Percentiles rank a stretch among this genome's conserved stretches.
Evolutionary conservation across 495 filamentous ascomycete species (phyloP).

Genomic region (Hyaloscypha finlandica): DNA sequence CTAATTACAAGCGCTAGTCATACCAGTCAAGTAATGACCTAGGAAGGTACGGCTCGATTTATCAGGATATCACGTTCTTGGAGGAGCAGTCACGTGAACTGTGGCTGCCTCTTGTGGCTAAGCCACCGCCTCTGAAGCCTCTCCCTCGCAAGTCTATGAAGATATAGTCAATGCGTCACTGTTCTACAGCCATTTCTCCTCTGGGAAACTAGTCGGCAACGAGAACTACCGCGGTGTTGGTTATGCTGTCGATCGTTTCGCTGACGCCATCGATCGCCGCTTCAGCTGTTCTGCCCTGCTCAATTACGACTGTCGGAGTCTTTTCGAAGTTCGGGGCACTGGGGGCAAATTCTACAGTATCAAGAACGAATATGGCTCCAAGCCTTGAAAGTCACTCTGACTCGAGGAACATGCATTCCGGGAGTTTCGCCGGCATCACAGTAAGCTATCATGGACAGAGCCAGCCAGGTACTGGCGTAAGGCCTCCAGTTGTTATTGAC

Average conservation of each 20-base stretch:
- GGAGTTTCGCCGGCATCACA: conserved; percentile 59
- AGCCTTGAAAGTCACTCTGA: conserved; percentile 5
- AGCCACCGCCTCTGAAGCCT: conserved; percentile 32
- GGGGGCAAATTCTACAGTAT: neutral
- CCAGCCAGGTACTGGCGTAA: too few relatives aligned
- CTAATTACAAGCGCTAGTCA: too few relatives aligned
- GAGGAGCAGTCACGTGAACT: too few relatives aligned
- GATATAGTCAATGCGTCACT: conserved; percentile 31
- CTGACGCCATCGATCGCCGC: conserved; percentile 13
- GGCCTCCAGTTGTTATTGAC: too few relatives aligned
- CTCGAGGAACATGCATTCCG: conserved; percentile 29
- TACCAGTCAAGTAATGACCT: too few relatives aligned
- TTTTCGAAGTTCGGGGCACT: conserved; percentile 30
- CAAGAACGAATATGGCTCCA: neutral
- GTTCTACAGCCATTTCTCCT: conserved; percentile 31
- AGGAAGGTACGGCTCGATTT: too few relatives aligned
- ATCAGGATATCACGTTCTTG: too few relatives aligned
- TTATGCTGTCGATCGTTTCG: neutral
- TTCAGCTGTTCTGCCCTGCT: conserved; percentile 20
- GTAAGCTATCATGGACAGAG: too few relatives aligned
- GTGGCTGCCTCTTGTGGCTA: too few relatives aligned
- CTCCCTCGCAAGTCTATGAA: conserved; percentile 33
- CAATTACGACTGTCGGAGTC: conserved; percentile 28
- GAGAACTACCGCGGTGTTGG: conserved; percentile 11
- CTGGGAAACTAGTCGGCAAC: conserved; percentile 18